These are phyloP conservation scores for Cutaneotrichosporon sp. DNA, from an alignment of 1,284 basidiomycete species.

Conservation along the genomic window DNA sequence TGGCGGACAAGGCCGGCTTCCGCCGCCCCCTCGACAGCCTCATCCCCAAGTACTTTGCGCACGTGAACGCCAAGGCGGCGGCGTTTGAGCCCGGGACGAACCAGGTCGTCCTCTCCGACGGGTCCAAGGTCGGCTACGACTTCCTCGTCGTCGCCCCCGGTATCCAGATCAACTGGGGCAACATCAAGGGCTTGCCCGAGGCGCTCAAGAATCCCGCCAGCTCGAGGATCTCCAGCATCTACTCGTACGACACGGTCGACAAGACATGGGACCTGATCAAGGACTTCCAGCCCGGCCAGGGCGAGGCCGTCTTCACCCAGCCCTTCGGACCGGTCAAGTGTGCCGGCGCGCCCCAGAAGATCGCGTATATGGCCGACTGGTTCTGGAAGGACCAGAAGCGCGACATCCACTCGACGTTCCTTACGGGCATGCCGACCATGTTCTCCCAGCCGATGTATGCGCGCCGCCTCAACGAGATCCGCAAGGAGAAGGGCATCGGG, in stretches of 20 bases:
- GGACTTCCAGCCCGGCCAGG: conserved; percentile 64
- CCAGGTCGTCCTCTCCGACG: conserved; percentile 64
- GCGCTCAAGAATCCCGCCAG: conserved; percentile 83
- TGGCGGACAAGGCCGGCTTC: conserved; percentile 63
- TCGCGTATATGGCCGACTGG: conserved; percentile 81
- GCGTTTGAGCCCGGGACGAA: conserved; percentile 71
- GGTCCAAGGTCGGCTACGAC: conserved; percentile 74
- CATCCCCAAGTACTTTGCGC: conserved; percentile 67
- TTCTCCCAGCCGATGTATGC: conserved; percentile 82
- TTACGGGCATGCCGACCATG: conserved; percentile 90
- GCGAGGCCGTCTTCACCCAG: conserved; percentile 84
- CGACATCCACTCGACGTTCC: conserved; percentile 64
- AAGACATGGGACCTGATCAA: conserved; percentile 80
- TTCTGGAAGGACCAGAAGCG: conserved; percentile 48
- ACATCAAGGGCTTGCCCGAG: conserved; percentile 68
- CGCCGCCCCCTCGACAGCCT: conserved; percentile 63
- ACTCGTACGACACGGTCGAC: conserved; percentile 81
- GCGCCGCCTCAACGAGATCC: conserved; percentile 72
- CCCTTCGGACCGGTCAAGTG: conserved; percentile 93
- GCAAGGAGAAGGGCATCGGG: conserved; percentile 71
- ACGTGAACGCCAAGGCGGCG: conserved; percentile 69
- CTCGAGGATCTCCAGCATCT: too few relatives aligned
- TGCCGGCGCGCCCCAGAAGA: conserved; percentile 88
- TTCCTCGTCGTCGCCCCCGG: conserved; percentile 84
- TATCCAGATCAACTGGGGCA: conserved; percentile 72